phyloP scores from a whole-genome alignment of 306 rosid species.

The Bauhinia variegata region DNA sequence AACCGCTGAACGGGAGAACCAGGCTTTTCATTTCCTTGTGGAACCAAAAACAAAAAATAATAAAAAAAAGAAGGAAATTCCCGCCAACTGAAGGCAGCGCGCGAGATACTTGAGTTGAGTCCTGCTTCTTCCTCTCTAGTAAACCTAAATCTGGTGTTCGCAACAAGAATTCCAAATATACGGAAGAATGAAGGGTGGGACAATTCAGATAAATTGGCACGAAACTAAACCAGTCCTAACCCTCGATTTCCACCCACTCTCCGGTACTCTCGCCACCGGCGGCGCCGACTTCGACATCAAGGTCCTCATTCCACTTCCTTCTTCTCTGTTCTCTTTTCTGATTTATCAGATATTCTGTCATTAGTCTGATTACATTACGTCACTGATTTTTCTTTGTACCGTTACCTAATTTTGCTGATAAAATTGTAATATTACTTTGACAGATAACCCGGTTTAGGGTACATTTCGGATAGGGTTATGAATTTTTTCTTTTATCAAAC shows the following conservation, averaged over 20 bases:
- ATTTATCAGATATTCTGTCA: background rate
- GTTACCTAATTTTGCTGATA: background rate
- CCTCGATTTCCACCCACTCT: conserved; percentile 79
- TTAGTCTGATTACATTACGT: background rate
- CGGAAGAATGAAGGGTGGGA: conserved; percentile 75
- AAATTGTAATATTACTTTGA: background rate
- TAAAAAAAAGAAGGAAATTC: too few species aligned
- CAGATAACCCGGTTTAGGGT: background rate
- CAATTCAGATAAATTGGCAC: conserved; percentile 92
- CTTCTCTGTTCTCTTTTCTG: background rate
- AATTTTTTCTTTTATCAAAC: background rate
- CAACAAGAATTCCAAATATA: background rate
- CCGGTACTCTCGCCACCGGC: conserved; percentile 84
- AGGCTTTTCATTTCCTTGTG: too few species aligned
- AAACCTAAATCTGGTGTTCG: too few species aligned
- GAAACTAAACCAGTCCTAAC: conserved; percentile 76
- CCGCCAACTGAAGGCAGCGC: too few species aligned
- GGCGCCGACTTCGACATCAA: conserved; percentile 98
- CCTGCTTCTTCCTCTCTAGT: too few species aligned
- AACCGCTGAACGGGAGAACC: too few species aligned
- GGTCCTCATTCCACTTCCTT: conserved; percentile 43
- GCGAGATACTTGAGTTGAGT: too few species aligned
- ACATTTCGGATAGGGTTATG: background rate
- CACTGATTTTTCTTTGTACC: background rate
- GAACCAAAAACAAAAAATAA: too few species aligned